These are phyloP conservation scores for Neurospora sp. DNA, from an alignment of 495 filamentous ascomycete species.

Conservation along the genomic window DNA sequence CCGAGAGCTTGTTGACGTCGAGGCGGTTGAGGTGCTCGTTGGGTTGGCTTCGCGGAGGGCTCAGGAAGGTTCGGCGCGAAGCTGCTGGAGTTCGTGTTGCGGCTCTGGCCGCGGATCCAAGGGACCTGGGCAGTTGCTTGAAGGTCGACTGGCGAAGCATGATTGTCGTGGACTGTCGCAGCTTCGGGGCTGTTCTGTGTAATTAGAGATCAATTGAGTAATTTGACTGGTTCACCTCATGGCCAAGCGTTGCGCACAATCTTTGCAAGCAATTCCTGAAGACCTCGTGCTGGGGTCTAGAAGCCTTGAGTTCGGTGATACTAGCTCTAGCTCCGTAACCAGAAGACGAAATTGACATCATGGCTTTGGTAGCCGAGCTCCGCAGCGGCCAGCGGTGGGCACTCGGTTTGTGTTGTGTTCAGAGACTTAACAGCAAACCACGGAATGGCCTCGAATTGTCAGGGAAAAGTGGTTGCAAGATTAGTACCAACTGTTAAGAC, in stretches of 20 bases:
- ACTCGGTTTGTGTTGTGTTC: background rate
- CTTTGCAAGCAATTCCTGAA: background rate
- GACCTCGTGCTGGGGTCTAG: background rate
- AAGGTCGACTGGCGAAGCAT: constrained; percentile 20
- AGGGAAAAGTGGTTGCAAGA: background rate
- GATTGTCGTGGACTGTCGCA: background rate
- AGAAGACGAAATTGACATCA: background rate
- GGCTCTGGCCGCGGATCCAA: constrained; percentile 1
- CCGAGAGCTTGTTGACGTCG: constrained; percentile 33
- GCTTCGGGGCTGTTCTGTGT: background rate
- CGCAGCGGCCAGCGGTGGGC: background rate
- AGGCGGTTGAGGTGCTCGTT: constrained; percentile 38
- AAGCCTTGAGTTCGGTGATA: background rate
- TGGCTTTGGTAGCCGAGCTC: background rate
- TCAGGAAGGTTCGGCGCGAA: constrained; percentile 27
- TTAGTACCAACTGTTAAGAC: background rate
- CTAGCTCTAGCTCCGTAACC: background rate
- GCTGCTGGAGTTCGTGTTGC: background rate
- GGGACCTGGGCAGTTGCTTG: constrained; percentile 12
- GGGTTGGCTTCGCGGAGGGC: constrained; percentile 8
- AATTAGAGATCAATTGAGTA: background rate
- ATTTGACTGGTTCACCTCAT: background rate
- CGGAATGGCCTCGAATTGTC: background rate
- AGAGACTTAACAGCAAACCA: background rate
- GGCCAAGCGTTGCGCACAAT: background rate